Evolutionary conservation across 768 basidiomycete species (phyloP), one percentile per base, ranked within the genome.

Genomic region (Lactifluus piperatus): DNA sequence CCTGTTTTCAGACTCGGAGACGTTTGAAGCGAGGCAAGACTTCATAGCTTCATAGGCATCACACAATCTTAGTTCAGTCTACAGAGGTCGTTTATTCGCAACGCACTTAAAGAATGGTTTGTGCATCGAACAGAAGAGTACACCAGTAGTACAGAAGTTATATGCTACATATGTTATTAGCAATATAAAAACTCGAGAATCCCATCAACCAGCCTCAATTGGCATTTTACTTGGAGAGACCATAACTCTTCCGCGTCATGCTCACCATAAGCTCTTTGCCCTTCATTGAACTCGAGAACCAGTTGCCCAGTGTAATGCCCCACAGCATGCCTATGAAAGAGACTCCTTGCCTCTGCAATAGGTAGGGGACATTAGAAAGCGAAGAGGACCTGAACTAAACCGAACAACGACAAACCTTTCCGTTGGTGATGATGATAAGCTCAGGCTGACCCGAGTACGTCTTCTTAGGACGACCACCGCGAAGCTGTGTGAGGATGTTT

Each of bases 391-490:
- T 34, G 34, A 34, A 34, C 10, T 34, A 11, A 9, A 34, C 10
- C 11, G 34, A 34, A 34, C 13, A 20, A 39, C 36, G 30, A 50
- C 60, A 13, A 20, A 64, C 64, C 57, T 58, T 58, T 46, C 64
- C 64, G 8, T 63, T 65, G 27, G 62, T 63, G 20, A 65, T n/a
- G 22, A 79, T n/a, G 51, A 85, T 82, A 52, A 80, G 54, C 66
- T 85, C 83, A 0, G 68, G 44, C n/a, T 72, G 73, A 18, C 80
- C 79, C 54, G 77, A 74, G 68, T 85, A 84, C n/a, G 61, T 62
- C 50, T 73, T 76, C 58, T 72, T 58, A 6, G 62, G 68, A 62
- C 67, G 52, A 22, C 65, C 68, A 52, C 76, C 77, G 13, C 66
- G 67, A 30, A 84, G 70, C 51, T 79, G 66, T 30, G 70, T 68